These are phyloP conservation scores for Aspergillus hancockii DNA, from an alignment of 495 filamentous ascomycete genomes.

Conservation along the genomic window DNA sequence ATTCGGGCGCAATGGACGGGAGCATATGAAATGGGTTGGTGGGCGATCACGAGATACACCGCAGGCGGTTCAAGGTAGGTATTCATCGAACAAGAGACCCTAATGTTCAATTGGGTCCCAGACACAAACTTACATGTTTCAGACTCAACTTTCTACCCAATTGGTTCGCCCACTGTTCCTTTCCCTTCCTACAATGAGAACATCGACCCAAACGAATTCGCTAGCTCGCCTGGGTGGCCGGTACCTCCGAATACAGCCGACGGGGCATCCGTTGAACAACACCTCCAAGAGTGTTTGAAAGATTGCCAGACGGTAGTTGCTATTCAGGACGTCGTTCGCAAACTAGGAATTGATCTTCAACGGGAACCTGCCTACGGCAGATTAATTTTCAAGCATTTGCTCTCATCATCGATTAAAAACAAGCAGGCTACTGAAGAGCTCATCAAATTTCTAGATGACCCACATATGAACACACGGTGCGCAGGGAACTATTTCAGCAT, in stretches of 20 bases:
- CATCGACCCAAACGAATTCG: constrained; percentile 16
- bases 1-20: constrained; percentile 47
- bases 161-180: constrained; percentile 14
- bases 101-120: background rate
- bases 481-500: constrained; percentile 41
- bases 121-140: constrained; percentile 11
- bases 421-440: constrained; percentile 24
- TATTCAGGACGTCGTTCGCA: constrained; percentile 29
- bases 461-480: constrained; percentile 38
- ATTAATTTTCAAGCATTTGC: constrained; percentile 40
- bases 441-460: constrained; percentile 46
- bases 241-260: background rate
- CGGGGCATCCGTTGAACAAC: constrained; percentile 10
- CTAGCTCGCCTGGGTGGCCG: constrained; percentile 3
- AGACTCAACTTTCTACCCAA: constrained; percentile 8
- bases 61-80: constrained; percentile 28
- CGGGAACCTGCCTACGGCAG: constrained; percentile 43
- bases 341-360: constrained; percentile 37
- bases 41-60: constrained; percentile 29
- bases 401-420: constrained; percentile 18
- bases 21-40: constrained; percentile 47
- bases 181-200: constrained; percentile 28
- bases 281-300: constrained; percentile 24
- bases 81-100: background rate
- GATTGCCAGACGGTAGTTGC: constrained; percentile 26